Evolutionary conservation across 371 early-diverging fungal genomes (phyloP), one percentile per base, ranked within the genome.

Genomic region (Caulochytrium protostelioides): DNA sequence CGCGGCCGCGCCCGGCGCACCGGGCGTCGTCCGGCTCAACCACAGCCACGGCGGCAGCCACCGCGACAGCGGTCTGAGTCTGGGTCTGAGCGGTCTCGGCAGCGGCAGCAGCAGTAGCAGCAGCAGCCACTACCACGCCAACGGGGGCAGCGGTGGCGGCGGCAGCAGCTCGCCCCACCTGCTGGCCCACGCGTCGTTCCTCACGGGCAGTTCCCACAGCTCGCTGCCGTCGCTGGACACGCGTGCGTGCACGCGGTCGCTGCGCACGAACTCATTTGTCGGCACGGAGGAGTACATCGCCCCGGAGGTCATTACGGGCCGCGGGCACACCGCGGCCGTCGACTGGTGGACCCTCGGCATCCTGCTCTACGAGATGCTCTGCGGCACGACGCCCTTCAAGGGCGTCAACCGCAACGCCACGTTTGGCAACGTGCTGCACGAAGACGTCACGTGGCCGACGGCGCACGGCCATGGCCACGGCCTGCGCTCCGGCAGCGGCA

Each of bases 261-360:
- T 85, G 28, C 57, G 91, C 40, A 86, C 91, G 10, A 90, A 90
- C 58, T 84, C 86, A 30, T 90, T 92, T 69, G 91, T 90, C 8
- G 94, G 91, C 1, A 92, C 94, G 5, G 90, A 89, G 55, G 91
- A 90, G 54, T 87, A 86, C 48, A 81, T 92, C 62, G 90, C 97
- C 6, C 94, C 95, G 18, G 92, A 92, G 55, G 57, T 70, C 18
- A 64, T 74, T 26, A 72, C 73, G 41, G 91, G 87, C 18, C 59
- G 66, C 33, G 92, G 92, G 18, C 92, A 97, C 59, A 82, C 94
- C 0, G 74, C 71, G 43, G 70, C 77, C 1, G 91, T 89, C 13
- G 99, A 98, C 64, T 91, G 97, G 84, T 98, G 99, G 99, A 86
- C 94, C 5, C 54, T 95, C 10, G 98, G 97, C 9, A 85, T 97